phyloP scores from a whole-genome alignment of 1,284 basidiomycete species.

The Mycosarcoma maydis region DNA sequence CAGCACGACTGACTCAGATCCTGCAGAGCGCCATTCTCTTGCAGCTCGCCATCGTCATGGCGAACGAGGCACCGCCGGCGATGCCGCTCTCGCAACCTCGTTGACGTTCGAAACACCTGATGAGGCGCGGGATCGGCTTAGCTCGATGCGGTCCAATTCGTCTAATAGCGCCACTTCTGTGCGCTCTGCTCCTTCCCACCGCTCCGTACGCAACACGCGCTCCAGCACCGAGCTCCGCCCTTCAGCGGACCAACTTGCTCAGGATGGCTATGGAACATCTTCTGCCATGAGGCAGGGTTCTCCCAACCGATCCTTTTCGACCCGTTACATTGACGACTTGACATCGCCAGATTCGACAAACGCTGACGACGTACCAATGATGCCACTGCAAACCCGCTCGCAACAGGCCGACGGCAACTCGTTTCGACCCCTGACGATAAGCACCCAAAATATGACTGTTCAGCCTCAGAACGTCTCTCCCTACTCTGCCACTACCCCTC shows the following conservation, averaged over 20 bases:
- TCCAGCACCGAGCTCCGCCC: constrained; percentile 6
- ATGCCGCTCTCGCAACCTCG: neutral
- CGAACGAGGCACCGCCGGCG: constrained; percentile 4
- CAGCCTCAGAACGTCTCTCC: constrained; percentile 14
- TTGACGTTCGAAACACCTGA: constrained; percentile 14
- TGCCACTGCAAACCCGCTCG: neutral
- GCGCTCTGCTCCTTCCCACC: neutral
- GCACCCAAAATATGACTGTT: constrained; percentile 3
- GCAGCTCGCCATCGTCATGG: constrained; percentile 2
- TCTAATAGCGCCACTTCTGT: neutral
- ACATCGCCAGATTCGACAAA: neutral
- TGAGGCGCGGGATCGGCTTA: constrained; percentile 21
- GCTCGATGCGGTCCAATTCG: constrained; percentile 10
- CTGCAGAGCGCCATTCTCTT: constrained; percentile 2
- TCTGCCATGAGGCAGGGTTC: constrained; percentile 1
- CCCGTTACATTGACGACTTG: constrained; percentile 4
- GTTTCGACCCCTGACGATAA: neutral
- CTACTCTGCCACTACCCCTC: neutral
- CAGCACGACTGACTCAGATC: neutral
- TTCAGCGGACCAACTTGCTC: neutral
- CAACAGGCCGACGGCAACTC: constrained; percentile 2
- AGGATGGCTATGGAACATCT: neutral
- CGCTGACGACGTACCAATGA: neutral
- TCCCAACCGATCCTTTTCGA: constrained; percentile 6
- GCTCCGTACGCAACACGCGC: constrained; percentile 16